Base-by-base conservation (phyloP, 305 asterid genomes). In the Coffea humblotiana region DNA sequence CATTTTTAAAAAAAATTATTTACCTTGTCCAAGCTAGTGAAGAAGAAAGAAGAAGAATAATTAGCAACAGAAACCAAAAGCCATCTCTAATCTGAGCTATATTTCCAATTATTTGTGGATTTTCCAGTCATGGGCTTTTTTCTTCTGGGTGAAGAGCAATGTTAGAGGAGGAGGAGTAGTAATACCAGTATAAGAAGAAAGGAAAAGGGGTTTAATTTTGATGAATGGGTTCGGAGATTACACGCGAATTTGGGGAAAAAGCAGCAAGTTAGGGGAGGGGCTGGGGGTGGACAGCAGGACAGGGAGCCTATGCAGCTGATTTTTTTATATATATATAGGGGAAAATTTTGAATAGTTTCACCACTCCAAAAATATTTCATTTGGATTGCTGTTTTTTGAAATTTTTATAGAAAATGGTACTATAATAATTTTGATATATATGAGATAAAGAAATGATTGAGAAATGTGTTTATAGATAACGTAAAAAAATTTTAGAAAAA, bases 1-100 rank as follows among this genome's bases (percentile, higher is more conserved):
- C 32, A 19, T 25, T 40, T 45, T 25, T 35, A 52, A 54, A 23
- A 29, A 54, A 40, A 19, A 51, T 32, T 71, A 77, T 74, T 56
- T 78, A 83, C 85, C 83, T 81, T 75, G 81, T 72, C 84, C 85
- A 77, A 85, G 73, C 77, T 66, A 85, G 75, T 83, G 83, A 80
- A 82, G 80, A 79, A 54, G 8, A 23, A 18, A 52, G 61, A 54
- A 54, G 4, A 54, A 54, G 43, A 37, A 37, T 37, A 37, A 3
- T 54, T 18, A 54, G 61, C 61, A 54, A 54, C 16, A 54, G 6
- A 54, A 54, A 54, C 61, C 4, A 54, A 54, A 54, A 54, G 0
- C n/a, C 61, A 54, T 54, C 61, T 54, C 61, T 18, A 3, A 52
- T 13, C 19, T 13, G 16, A 52, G 61, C 61, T 54, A 54, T 16